Percentiles rank a stretch among this genome's conserved stretches.
Evolutionary conservation across 2,329 filamentous ascomycete genomes (phyloP).

Genomic region (Torrubiellomyces zombiae): DNA sequence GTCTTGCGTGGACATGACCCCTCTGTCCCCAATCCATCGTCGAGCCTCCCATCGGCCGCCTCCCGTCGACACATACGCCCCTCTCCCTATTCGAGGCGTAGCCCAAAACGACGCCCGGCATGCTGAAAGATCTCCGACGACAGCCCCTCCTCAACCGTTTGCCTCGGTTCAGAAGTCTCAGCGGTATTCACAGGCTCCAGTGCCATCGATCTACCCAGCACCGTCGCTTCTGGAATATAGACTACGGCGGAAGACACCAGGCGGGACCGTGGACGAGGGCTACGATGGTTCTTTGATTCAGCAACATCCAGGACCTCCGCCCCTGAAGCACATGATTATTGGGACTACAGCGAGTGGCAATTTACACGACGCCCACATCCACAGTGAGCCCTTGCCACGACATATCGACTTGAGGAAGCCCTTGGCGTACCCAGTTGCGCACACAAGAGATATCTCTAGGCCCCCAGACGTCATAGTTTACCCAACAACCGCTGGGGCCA

Average conservation of each 20-base stretch:
- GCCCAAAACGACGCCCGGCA: background rate
- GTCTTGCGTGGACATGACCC: constrained; percentile 36
- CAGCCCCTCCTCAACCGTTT: constrained; percentile 12
- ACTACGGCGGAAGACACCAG: constrained; percentile 80
- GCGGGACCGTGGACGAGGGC: constrained; percentile 78
- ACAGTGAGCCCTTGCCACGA: no score
- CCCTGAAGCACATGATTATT: constrained; percentile 72
- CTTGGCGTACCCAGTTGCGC: no score
- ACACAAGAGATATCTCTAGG: no score
- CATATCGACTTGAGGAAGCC: no score
- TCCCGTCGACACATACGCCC: constrained; percentile 20
- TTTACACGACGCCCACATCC: no score
- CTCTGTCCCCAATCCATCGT: constrained; percentile 36
- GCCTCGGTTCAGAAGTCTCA: constrained; percentile 18
- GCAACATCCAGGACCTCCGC: constrained; percentile 55
- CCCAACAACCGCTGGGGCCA: no score
- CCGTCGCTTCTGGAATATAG: constrained; percentile 27
- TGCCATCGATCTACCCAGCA: constrained; percentile 5
- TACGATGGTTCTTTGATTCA: constrained; percentile 75
- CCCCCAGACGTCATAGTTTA: no score
- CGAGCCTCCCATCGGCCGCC: constrained; percentile 28
- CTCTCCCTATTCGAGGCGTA: no score
- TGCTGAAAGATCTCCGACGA: no score
- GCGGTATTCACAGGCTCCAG: constrained; percentile 7
- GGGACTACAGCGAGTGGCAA: no score